Base-by-base conservation (phyloP, 768 basidiomycete genomes). In the Kwoniella dendrophila region DNA sequence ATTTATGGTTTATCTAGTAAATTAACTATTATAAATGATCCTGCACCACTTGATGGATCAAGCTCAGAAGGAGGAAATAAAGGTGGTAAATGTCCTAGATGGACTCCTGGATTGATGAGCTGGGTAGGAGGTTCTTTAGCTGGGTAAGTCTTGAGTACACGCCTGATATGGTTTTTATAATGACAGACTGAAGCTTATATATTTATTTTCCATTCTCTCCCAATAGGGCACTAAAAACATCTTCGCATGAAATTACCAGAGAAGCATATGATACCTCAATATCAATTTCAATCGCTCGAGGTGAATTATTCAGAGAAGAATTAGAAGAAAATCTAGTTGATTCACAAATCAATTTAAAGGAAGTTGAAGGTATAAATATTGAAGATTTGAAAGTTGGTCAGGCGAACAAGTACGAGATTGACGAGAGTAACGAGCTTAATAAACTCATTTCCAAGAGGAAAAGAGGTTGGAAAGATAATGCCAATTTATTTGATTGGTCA, bases 71-170 rank as follows among this genome's bases (percentile, higher is more conserved):
- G 44, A n/a, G 49, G 49, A 0, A 87, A 87, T 10, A 50, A 24
- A 27, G 87, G 86, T 1, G 94, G 92, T 1, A 88, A 86, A 68
- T 92, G 92, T 0, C 94, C 95, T 0, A 88, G 90, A 0, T 97
- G 95, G 80, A 81, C 87, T 3, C 89, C 92, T 1, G 86, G 87
- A 0, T 82, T 86, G 33, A 82, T 94, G 80, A 84, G 88, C 0
- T 99, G 95, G 95, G 86, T 99, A 11, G 95, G 95, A 3, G 95
- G 92, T 0, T 92, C 90, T 22, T 76, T 98, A 20, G 91, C 93
- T 2, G 95, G 94, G 88, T 92, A 78, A 66, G 87, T 83, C 2
- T 6, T 22, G 36, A 22, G 4, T 11, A 8, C 36, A 38, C 36
- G 36, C 36, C 36, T 8, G 36, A 38, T 8, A 38, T 38, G 36